Percentiles rank a stretch among this genome's conserved stretches.
Evolutionary conservation across 2,329 filamentous ascomycete genomes (phyloP).

Genomic region (Phoma sp.): DNA sequence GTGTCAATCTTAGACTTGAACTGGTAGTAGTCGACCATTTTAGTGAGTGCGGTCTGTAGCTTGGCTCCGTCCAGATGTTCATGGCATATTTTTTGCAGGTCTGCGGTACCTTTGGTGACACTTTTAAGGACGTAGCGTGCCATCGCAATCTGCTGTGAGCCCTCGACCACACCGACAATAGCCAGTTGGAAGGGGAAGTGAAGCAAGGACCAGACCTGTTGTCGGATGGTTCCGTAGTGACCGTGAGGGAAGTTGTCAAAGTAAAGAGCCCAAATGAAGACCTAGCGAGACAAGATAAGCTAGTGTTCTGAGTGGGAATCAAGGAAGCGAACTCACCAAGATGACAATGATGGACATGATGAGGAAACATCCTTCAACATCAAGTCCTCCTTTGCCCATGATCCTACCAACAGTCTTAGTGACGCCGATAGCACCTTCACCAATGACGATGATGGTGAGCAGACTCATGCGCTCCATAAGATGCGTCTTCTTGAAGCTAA

Average conservation of each 20-base stretch:
- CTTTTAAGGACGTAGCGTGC: slow-evolving; percentile 57
- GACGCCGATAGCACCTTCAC: slow-evolving; percentile 70
- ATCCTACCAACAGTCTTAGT: slow-evolving; percentile 59
- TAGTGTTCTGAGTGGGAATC: not conserved
- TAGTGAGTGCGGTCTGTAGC: slow-evolving; percentile 37
- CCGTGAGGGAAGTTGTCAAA: slow-evolving; percentile 63
- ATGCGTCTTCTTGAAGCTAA: slow-evolving; percentile 69
- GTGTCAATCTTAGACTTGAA: slow-evolving; percentile 45
- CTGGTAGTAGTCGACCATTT: slow-evolving; percentile 36
- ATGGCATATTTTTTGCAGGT: slow-evolving; percentile 49
- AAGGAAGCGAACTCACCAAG: slow-evolving; percentile 32
- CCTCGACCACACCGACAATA: slow-evolving; percentile 70
- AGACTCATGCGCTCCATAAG: slow-evolving; percentile 69
- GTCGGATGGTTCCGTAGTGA: slow-evolving; percentile 61
- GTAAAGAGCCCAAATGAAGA: slow-evolving; percentile 70
- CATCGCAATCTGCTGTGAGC: slow-evolving; percentile 64
- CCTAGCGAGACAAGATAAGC: slow-evolving; percentile 22
- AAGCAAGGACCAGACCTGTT: slow-evolving; percentile 65
- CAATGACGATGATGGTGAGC: slow-evolving; percentile 71
- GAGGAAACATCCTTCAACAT: slow-evolving; percentile 44
- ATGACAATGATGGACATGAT: slow-evolving; percentile 48
- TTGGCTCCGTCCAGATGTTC: slow-evolving; percentile 41
- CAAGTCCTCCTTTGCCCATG: slow-evolving; percentile 48
- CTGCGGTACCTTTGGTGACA: slow-evolving; percentile 49
- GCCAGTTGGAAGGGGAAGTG: slow-evolving; percentile 71